phyloP scores from a whole-genome alignment of 23 red algal genomes.

The Agarophyton chilense region DNA sequence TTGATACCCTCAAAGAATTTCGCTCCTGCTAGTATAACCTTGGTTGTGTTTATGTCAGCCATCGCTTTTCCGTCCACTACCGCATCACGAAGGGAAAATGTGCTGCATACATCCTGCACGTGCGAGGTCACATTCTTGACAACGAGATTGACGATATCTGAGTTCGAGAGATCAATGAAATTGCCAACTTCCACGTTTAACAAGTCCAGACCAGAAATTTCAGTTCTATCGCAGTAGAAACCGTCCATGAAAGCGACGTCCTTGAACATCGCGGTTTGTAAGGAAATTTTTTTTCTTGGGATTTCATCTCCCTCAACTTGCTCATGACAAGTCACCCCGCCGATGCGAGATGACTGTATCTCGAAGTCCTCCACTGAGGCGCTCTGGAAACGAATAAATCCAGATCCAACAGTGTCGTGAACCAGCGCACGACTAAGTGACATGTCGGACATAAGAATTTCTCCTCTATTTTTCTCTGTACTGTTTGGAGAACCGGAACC shows the following conservation, averaged over 20 bases:
- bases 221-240: slow-evolving; percentile 48
- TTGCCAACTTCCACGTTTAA: background rate
- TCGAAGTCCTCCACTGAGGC: slow-evolving; percentile 11
- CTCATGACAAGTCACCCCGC: slow-evolving; percentile 16
- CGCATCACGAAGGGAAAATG: slow-evolving; percentile 33
- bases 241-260: slow-evolving; percentile 36
- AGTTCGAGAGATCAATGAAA: slow-evolving; percentile 37
- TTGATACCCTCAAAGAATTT: slow-evolving; percentile 28
- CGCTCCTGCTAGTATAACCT: slow-evolving; percentile 8
- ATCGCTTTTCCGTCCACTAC: slow-evolving; percentile 14
- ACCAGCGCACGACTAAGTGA: slow-evolving; percentile 19
- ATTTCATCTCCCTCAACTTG: background rate
- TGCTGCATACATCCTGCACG: slow-evolving; percentile 31
- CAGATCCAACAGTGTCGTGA: slow-evolving; percentile 22
- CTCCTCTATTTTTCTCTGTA: slow-evolving; percentile 5
- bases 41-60: slow-evolving; percentile 29
- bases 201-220: slow-evolving; percentile 29
- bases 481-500: background rate
- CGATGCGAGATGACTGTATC: background rate
- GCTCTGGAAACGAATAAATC: slow-evolving; percentile 16
- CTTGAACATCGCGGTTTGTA: slow-evolving; percentile 5
- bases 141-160: slow-evolving; percentile 20
- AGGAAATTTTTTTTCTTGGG: slow-evolving; percentile 3
- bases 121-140: slow-evolving; percentile 35
- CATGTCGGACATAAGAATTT: slow-evolving; percentile 33